Evolutionary conservation across 2,329 filamentous ascomycete species (phyloP), one percentile per base, ranked within the genome.

Genomic region (Microcyclospora tardicrescens): DNA sequence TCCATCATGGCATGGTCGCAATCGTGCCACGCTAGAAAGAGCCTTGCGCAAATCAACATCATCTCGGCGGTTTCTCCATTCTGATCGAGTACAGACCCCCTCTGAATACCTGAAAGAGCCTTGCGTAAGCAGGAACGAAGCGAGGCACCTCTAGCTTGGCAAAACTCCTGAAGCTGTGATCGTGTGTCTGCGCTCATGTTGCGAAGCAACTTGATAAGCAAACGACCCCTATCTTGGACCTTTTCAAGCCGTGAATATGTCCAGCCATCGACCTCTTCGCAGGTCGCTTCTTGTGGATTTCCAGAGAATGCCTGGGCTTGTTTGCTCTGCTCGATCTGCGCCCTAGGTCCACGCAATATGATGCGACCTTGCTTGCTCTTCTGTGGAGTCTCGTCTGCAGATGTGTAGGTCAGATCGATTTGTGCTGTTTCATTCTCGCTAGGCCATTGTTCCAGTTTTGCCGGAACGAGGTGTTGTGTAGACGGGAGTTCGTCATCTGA

Each of bases 171-270:
- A 2, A 55, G 35, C 2, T 37, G 16, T 4, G 19, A 24, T 45
- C 35, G 16, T 42, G 45, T 16, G 32, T 32, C 10, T 45, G 33
- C 6, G 35, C 29, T 2, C 46, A 48, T 11, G 41, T 51, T 10
- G 6, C 47, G 41, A 1, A 71, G 48, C 2, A 62, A 44, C 37
- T 67, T 65, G 35, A 68, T 61, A 15, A 71, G 44, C 1, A 68
- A 49, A 5, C 65, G 59, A 30, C 63, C 60, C 10, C 66, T 55
- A 43, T 73, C 66, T 8, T 43, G 33, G 2, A 55, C 51, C 8
- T 57, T 53, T 29, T 60, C 48, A 3, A 72, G 51, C 1, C 57
- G 39, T 3, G 44, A 38, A 55, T 59, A 66, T 4, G 43, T 39
- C 54, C 64, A 60, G 3, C 24, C 38, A 10, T 44, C 35, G 12